Percentiles rank a stretch among this genome's conserved stretches.
Evolutionary conservation across 345 rosid genomes (phyloP).

Genomic region (Streptanthus diversifolius): DNA sequence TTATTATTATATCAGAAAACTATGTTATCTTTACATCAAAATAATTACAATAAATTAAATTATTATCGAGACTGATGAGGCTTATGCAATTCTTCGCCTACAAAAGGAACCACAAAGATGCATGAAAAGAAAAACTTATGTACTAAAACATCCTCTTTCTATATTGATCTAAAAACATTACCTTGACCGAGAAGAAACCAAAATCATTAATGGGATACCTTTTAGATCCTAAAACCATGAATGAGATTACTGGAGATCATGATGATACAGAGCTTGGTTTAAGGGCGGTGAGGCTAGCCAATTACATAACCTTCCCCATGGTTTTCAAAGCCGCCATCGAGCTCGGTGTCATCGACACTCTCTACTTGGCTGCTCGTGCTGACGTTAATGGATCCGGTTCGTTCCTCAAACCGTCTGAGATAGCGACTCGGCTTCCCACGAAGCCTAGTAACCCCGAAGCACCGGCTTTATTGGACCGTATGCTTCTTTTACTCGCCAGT

Average conservation of each 20-base stretch:
- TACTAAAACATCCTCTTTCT: not conserved
- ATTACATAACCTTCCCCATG: slow-evolving; percentile 20
- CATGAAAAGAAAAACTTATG: not conserved
- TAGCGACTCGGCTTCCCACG: slow-evolving; percentile 13
- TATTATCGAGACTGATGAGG: not conserved
- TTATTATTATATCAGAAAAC: not conserved
- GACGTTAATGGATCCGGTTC: not conserved
- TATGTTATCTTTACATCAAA: not conserved
- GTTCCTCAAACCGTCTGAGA: slow-evolving; percentile 21
- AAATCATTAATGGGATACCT: not conserved
- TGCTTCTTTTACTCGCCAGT: slow-evolving; percentile 26
- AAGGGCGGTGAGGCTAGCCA: slow-evolving; percentile 26
- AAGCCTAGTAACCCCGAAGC: slow-evolving; percentile 27
- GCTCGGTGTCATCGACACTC: slow-evolving; percentile 28
- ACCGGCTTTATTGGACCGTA: slow-evolving; percentile 24
- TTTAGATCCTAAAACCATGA: not conserved
- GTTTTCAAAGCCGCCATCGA: slow-evolving; percentile 32
- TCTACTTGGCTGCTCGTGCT: slow-evolving; percentile 9
- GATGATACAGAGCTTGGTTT: slow-evolving; percentile 16
- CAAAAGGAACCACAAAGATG: not conserved
- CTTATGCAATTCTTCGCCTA: not conserved
- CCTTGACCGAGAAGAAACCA: not conserved
- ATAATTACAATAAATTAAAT: not conserved
- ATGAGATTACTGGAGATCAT: not conserved
- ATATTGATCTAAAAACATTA: not conserved